These are phyloP conservation scores for Huntiella bhutanensis DNA, from an alignment of 2,329 filamentous ascomycete genomes.

Conservation along the genomic window DNA sequence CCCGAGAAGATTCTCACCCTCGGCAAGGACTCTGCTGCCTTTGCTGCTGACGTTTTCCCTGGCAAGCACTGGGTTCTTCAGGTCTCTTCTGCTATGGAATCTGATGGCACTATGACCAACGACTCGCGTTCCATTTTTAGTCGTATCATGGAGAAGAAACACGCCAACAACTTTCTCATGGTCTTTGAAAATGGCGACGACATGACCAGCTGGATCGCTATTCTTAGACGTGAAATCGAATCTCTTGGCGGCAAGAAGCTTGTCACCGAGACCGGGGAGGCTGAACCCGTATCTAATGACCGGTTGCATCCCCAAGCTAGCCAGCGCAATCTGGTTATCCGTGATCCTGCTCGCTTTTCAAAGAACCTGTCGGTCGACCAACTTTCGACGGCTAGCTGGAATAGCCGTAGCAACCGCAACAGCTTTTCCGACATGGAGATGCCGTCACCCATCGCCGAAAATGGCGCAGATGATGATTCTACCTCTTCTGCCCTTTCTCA, in stretches of 20 bases:
- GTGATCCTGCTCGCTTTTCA: constrained; percentile 26
- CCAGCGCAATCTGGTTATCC: constrained; percentile 28
- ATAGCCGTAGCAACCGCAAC: constrained; percentile 16
- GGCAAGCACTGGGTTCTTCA: constrained; percentile 67
- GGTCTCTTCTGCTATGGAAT: constrained; percentile 32
- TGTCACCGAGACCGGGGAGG: constrained; percentile 38
- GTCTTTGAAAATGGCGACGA: constrained; percentile 54
- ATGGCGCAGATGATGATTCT: constrained; percentile 12
- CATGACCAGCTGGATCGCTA: constrained; percentile 58
- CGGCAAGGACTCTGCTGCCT: constrained; percentile 57
- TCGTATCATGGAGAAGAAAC: constrained; percentile 32
- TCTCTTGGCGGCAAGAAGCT: constrained; percentile 46
- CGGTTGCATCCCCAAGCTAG: constrained; percentile 22
- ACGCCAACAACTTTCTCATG: constrained; percentile 46
- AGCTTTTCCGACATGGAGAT: constrained; percentile 11
- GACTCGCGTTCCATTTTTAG: constrained; percentile 39
- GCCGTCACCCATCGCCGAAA: constrained; percentile 1
- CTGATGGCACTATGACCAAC: neutral
- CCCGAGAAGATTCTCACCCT: constrained; percentile 59
- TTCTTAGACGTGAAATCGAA: constrained; percentile 51
- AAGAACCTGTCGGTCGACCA: constrained; percentile 2
- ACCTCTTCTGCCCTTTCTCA: constrained; percentile 39
- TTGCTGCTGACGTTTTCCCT: constrained; percentile 61
- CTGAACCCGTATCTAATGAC: constrained; percentile 23
- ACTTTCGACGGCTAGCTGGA: constrained; percentile 1